Conservation (phyloP, 1,139 yeast genomes). For the Suhomyces atakaporum region DNA sequence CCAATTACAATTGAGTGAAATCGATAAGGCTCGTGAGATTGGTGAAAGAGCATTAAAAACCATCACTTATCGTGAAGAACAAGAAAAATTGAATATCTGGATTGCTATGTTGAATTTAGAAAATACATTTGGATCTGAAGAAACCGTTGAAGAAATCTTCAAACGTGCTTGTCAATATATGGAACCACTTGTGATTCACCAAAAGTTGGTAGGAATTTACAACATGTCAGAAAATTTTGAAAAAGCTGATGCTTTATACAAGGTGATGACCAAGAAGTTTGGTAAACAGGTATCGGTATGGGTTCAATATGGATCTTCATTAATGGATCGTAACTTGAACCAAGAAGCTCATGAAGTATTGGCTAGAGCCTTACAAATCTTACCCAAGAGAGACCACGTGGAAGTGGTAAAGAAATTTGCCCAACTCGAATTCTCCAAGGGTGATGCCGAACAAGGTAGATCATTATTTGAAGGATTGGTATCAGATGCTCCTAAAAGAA, state of each 20-base stretch:
- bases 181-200: slow-evolving; percentile 84
- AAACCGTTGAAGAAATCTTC: slow-evolving; percentile 76
- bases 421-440: slow-evolving; percentile 79
- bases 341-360: slow-evolving; percentile 70
- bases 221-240: slow-evolving; percentile 69
- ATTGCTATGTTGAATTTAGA: slow-evolving; percentile 93
- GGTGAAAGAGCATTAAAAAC: slow-evolving; percentile 91
- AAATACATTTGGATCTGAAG: slow-evolving; percentile 87
- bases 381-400: slow-evolving; percentile 77
- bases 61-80: slow-evolving; percentile 88
- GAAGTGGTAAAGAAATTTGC: slow-evolving; percentile 88
- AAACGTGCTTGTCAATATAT: slow-evolving; percentile 84
- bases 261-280: slow-evolving; percentile 74
- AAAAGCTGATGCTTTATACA: slow-evolving; percentile 70
- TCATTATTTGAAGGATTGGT: slow-evolving; percentile 90
- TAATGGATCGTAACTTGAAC: slow-evolving; percentile 58
- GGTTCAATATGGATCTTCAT: slow-evolving; percentile 76
- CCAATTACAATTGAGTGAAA: slow-evolving; percentile 90
- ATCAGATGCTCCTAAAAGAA: slow-evolving; percentile 86
- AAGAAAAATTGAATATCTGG: slow-evolving; percentile 93
- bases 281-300: slow-evolving; percentile 72
- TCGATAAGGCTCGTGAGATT: slow-evolving; percentile 91
- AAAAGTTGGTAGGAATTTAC: slow-evolving; percentile 74
- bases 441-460: slow-evolving; percentile 93
- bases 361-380: slow-evolving; percentile 68